phyloP scores from a whole-genome alignment of 257 asterid genomes.

The Fraxinus anomala region DNA sequence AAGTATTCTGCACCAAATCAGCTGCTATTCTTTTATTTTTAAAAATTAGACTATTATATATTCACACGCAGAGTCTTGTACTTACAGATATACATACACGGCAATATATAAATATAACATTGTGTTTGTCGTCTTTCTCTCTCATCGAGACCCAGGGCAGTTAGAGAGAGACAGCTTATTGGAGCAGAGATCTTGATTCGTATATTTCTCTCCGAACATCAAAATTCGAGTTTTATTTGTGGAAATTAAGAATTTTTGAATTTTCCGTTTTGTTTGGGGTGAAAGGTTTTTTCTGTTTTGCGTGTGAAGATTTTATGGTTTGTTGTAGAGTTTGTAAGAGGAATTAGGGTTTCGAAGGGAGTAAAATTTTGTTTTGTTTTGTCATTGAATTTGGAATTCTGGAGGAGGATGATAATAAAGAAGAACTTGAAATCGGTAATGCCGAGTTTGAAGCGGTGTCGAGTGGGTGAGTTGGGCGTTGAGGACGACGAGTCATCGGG shows the following conservation, averaged over 20 bases:
- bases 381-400: slow-evolving; percentile 28
- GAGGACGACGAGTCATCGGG: slow-evolving; percentile 61
- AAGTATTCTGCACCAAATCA: not conserved
- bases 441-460: slow-evolving; percentile 89
- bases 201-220: slow-evolving; percentile 25
- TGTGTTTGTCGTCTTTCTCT: slow-evolving; percentile 41
- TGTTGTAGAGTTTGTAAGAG: slow-evolving; percentile 33
- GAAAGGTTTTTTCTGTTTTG: slow-evolving; percentile 13
- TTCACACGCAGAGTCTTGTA: not conserved
- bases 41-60: not conserved
- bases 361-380: not conserved
- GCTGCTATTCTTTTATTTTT: not conserved
- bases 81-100: not conserved
- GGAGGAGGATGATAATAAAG: slow-evolving; percentile 75
- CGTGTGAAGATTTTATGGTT: slow-evolving; percentile 26
- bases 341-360: slow-evolving; percentile 50
- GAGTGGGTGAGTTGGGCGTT: slow-evolving; percentile 56
- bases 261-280: slow-evolving; percentile 22
- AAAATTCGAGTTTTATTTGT: slow-evolving; percentile 11
- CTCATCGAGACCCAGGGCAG: slow-evolving; percentile 49
- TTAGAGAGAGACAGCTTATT: slow-evolving; percentile 30
- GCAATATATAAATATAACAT: not conserved
- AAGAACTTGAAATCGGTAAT: slow-evolving; percentile 89
- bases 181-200: slow-evolving; percentile 84
- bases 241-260: slow-evolving; percentile 11